Evolutionary conservation across 108 stramenopile species (phyloP).

Genomic region (Conticribra weissflogii): DNA sequence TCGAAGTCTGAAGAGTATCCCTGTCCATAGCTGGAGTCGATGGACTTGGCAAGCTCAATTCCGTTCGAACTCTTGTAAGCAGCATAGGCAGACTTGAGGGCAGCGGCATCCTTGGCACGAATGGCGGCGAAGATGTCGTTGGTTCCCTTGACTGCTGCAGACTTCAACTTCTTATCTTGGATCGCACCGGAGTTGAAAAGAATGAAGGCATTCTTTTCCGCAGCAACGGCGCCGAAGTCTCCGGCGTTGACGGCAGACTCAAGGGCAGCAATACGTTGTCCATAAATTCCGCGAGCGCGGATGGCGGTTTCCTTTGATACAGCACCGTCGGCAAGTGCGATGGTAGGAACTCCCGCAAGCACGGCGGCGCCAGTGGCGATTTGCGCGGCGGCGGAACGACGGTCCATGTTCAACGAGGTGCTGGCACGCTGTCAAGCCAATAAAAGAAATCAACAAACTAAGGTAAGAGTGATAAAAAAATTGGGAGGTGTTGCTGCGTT

Average conservation of each 20-base stretch:
- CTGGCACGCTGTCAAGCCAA: conserved; percentile 59
- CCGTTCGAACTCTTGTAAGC: conserved; percentile 63
- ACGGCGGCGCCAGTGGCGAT: conserved; percentile 75
- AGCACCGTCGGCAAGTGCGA: conserved; percentile 92
- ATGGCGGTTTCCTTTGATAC: conserved; percentile 71
- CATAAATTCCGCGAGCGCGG: conserved; percentile 84
- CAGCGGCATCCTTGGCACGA: conserved; percentile 73
- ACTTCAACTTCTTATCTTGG: conserved; percentile 74
- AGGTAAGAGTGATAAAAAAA: conserved; percentile 3
- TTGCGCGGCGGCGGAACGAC: conserved; percentile 85
- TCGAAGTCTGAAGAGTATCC: conserved; percentile 80
- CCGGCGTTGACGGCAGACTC: conserved; percentile 82
- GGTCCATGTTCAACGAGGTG: conserved; percentile 88
- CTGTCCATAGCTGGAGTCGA: conserved; percentile 63
- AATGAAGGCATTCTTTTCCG: conserved; percentile 92
- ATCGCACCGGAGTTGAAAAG: conserved; percentile 94
- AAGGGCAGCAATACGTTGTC: conserved; percentile 85
- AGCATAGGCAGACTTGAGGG: conserved; percentile 75
- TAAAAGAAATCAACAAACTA: neutral
- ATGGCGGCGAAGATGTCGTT: conserved; percentile 86
- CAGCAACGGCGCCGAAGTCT: conserved; percentile 88
- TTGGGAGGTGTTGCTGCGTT: neutral
- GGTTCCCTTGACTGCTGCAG: conserved; percentile 70
- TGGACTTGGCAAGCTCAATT: conserved; percentile 35
- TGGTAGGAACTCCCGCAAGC: conserved; percentile 62